phyloP scores from a whole-genome alignment of 352 stramenopile species.

The Pilasporangium apinafurcum region DNA sequence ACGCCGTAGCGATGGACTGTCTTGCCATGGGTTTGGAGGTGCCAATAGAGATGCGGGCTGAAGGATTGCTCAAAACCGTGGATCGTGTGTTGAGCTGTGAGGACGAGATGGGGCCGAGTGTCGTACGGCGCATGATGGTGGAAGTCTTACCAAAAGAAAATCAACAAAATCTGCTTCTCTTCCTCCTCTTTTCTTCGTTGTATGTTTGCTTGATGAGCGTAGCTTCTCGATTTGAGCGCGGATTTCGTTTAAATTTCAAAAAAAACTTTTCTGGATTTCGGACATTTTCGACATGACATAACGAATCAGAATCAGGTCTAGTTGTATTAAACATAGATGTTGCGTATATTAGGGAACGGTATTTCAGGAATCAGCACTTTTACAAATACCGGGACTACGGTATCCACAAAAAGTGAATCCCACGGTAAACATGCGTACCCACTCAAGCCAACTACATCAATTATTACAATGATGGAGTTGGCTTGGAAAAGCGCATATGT shows the following conservation, averaged over 20 bases:
- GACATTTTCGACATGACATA: background rate
- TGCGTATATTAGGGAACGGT: too few relatives aligned
- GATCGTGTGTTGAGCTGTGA: slow-evolving; percentile 76
- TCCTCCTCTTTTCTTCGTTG: background rate
- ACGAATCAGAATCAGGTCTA: too few relatives aligned
- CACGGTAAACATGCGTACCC: too few relatives aligned
- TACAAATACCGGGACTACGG: too few relatives aligned
- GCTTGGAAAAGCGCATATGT: too few relatives aligned
- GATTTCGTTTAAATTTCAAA: slow-evolving; percentile 3
- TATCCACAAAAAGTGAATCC: too few relatives aligned
- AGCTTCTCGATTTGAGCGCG: background rate
- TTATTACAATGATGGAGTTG: too few relatives aligned
- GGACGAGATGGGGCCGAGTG: slow-evolving; percentile 75
- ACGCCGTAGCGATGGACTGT: slow-evolving; percentile 47
- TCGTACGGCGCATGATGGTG: slow-evolving; percentile 70
- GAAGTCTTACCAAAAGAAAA: too few relatives aligned
- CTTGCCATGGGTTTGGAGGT: slow-evolving; percentile 32
- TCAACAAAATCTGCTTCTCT: background rate
- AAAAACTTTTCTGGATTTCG: background rate
- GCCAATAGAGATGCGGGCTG: slow-evolving; percentile 50
- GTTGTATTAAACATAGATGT: too few relatives aligned
- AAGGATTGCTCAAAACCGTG: slow-evolving; percentile 21
- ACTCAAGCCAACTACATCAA: too few relatives aligned
- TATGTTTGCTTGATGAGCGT: background rate
- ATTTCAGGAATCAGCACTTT: too few relatives aligned